phyloP scores from a whole-genome alignment of 768 basidiomycete genomes.

The Pleurotus djamor region DNA sequence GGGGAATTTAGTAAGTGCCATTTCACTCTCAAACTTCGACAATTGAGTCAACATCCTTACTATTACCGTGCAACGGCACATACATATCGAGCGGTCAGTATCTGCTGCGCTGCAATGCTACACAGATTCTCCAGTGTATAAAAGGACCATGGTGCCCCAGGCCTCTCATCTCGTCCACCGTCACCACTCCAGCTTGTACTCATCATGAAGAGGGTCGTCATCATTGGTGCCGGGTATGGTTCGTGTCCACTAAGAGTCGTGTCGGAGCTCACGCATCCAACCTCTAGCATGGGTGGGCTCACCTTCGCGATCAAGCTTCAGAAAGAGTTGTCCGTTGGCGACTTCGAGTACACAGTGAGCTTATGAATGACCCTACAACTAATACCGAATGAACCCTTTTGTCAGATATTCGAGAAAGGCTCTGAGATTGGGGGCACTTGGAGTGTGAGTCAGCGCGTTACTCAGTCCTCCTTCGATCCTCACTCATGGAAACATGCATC shows the following conservation, averaged over 20 bases:
- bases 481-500: neutral
- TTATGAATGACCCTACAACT: too few species aligned
- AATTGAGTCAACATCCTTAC: too few species aligned
- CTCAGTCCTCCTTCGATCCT: neutral
- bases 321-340: conserved; percentile 24
- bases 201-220: neutral
- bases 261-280: neutral
- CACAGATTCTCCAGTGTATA: neutral
- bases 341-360: conserved; percentile 38
- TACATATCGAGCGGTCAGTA: too few species aligned
- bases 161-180: neutral
- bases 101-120: too few species aligned
- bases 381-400: neutral
- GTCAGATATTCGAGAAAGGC: conserved; percentile 46
- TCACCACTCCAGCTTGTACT: too few species aligned
- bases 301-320: conserved; percentile 40
- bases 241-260: neutral
- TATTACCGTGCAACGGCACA: too few species aligned
- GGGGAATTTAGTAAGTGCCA: too few species aligned
- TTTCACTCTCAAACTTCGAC: too few species aligned
- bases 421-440: conserved; percentile 48
- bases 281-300: conserved; percentile 36
- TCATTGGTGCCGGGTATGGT: conserved; percentile 1
- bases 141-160: neutral
- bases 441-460: conserved; percentile 30